A percentile compares a stretch with the other conserved stretches of the same genome.
Evolutionary conservation across 306 rosid genomes (phyloP).

Genomic region (Phaseolus lunatus): DNA sequence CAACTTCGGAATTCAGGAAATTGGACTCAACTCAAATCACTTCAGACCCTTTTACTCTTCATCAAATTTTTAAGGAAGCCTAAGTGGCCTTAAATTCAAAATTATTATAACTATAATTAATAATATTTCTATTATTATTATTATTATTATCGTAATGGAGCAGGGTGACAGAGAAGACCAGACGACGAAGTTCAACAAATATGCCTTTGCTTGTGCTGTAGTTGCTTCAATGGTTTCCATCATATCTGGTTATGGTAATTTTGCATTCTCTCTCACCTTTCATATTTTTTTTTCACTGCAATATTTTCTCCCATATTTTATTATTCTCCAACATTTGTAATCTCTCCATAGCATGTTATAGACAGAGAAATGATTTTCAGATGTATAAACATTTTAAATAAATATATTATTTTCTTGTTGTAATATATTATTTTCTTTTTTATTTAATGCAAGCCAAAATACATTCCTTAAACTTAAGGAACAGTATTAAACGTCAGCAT

Average conservation of each 20-base stretch:
- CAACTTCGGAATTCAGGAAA: neutral
- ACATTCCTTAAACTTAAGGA: neutral
- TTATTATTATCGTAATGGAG: neutral
- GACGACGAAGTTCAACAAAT: conserved; percentile 50
- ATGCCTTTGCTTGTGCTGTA: conserved; percentile 67
- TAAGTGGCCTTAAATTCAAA: neutral
- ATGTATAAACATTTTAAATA: too few species aligned
- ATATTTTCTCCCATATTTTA: neutral
- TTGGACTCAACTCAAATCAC: conserved; percentile 2
- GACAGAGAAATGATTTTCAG: too few species aligned
- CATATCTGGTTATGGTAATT: conserved; percentile 67
- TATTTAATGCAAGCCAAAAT: neutral
- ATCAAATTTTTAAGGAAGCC: neutral
- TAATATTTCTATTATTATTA: neutral
- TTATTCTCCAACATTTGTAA: neutral
- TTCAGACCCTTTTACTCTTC: neutral
- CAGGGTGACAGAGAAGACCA: conserved; percentile 15
- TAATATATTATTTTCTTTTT: too few species aligned
- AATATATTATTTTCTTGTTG: too few species aligned
- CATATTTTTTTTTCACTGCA: neutral
- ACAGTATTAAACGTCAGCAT: neutral
- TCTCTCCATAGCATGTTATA: neutral
- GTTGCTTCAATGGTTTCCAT: conserved; percentile 80
- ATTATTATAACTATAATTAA: neutral
- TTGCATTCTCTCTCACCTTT: neutral